Evolutionary conservation across 1,284 basidiomycete species (phyloP), one percentile per base, ranked within the genome.

Genomic region (Tylopilus orsonianus): DNA sequence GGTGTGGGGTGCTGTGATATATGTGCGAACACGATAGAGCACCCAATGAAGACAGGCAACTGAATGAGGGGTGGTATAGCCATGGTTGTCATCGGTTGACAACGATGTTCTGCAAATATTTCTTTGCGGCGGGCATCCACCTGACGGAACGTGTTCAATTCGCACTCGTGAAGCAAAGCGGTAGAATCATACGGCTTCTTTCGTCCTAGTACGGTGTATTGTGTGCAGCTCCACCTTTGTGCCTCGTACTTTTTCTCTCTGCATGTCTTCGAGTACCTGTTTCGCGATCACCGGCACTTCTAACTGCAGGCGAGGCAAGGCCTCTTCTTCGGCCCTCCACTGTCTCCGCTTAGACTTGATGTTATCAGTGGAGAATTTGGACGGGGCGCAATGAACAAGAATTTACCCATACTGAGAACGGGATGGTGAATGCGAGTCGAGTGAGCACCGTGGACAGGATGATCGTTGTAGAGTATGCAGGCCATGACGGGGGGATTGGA

Each of bases 341-440:
- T 83, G 78, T 47, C 87, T 78, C 56, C 71, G 73, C 58, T 82
- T 81, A 24, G 81, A 80, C 87, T 90, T 47, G 14, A 53, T 26
- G 30, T 49, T 16, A 27, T 67, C 13, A 52, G 38, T 26, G 6
- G 35, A 55, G 36, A 51, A 29, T 45, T 46, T 48, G 38, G 27
- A 38, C 38, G 41, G 45, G 34, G 23, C 35, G 44, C 46, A 39
- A 46, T 32, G 46, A 46, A 35, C 26, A 48, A 32, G 18, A 24
- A 67, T 81, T 56, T 56, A 93, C 90, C 92, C 91, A 94, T 66
- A 92, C 62, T 52, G 86, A 82, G 52, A 90, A 74, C 16, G 92
- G 93, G 5, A 93, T 74, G 1, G 90, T 83, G 41, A 83, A 64
- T 0, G 74, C 70, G 8, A 85, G 69, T 56, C 93, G 82, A 27